phyloP scores from a whole-genome alignment of 257 asterid genomes.

The Lithospermum erythrorhizon region DNA sequence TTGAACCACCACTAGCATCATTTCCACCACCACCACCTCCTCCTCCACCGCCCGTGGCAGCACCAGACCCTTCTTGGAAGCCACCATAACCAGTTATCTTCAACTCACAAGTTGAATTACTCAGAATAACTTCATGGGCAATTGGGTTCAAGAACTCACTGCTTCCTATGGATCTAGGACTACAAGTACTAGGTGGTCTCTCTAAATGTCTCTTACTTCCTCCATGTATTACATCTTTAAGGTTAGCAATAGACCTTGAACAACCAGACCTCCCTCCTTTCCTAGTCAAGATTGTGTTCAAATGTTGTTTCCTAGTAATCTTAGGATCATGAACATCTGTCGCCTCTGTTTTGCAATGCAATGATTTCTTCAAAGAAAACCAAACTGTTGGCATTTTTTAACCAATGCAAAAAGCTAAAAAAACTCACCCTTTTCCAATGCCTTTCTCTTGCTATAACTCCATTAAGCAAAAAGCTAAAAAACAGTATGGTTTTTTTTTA shows the following conservation, averaged over 20 bases:
- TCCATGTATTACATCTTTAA: slow-evolving; percentile 63
- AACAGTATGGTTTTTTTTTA: too few species aligned
- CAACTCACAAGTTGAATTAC: slow-evolving; percentile 31
- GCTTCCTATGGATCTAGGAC: slow-evolving; percentile 78
- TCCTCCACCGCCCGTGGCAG: slow-evolving; percentile 6
- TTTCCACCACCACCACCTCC: slow-evolving; percentile 12
- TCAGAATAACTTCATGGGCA: slow-evolving; percentile 33
- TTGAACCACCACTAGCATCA: slow-evolving; percentile 21
- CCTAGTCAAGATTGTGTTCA: slow-evolving; percentile 25
- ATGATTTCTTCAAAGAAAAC: slow-evolving; percentile 47
- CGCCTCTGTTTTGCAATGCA: slow-evolving; percentile 55
- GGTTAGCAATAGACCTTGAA: slow-evolving; percentile 60
- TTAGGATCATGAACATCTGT: slow-evolving; percentile 52
- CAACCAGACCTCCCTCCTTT: slow-evolving; percentile 53
- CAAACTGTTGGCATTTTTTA: slow-evolving; percentile 31
- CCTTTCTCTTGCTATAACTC: slow-evolving; percentile 3
- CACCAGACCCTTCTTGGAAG: slow-evolving; percentile 19
- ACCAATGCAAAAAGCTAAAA: neutral
- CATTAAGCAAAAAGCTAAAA: slow-evolving; percentile 1
- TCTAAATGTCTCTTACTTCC: slow-evolving; percentile 56
- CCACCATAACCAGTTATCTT: slow-evolving; percentile 34
- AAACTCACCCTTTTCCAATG: slow-evolving; percentile 7
- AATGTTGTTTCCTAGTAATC: slow-evolving; percentile 26
- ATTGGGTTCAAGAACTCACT: slow-evolving; percentile 52
- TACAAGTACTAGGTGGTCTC: slow-evolving; percentile 37